A percentile compares a stretch with the other conserved stretches of the same genome.
These are phyloP conservation scores for Microthlaspi erraticum DNA, from an alignment of 345 rosid genomes.

Conservation along the genomic window DNA sequence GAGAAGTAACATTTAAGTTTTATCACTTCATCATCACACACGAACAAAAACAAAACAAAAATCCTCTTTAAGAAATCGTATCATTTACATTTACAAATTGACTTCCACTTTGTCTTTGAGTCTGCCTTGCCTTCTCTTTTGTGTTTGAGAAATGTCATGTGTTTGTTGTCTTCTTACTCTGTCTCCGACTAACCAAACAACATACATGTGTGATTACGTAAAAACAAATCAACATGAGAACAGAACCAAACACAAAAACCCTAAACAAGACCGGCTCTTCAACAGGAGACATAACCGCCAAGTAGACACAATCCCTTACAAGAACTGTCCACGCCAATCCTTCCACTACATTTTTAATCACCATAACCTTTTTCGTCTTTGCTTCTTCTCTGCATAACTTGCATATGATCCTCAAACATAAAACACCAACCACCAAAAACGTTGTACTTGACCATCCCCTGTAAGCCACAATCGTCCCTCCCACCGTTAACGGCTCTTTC, in stretches of 20 bases:
- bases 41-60: too few species aligned
- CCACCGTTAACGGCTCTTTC: constrained; percentile 62
- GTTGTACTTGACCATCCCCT: constrained; percentile 68
- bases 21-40: constrained; percentile 1
- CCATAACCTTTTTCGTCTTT: constrained; percentile 30
- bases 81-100: constrained; percentile 31
- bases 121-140: background rate
- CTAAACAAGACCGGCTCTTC: constrained; percentile 48
- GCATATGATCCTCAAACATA: constrained; percentile 58
- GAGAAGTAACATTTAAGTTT: constrained; percentile 17
- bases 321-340: constrained; percentile 57
- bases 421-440: constrained; percentile 56
- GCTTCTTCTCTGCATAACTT: constrained; percentile 44
- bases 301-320: constrained; percentile 56
- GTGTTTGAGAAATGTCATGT: constrained; percentile 1
- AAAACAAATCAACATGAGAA: constrained; percentile 59
- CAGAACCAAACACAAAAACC: constrained; percentile 51
- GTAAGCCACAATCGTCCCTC: constrained; percentile 67
- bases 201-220: constrained; percentile 46
- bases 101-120: constrained; percentile 7
- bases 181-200: constrained; percentile 32
- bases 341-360: constrained; percentile 43
- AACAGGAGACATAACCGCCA: constrained; percentile 50
- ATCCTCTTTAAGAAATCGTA: background rate
- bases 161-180: constrained; percentile 30